Conservation (phyloP, 225 moss, liverwort and hornwort genomes). For the Climacium dendroides region DNA sequence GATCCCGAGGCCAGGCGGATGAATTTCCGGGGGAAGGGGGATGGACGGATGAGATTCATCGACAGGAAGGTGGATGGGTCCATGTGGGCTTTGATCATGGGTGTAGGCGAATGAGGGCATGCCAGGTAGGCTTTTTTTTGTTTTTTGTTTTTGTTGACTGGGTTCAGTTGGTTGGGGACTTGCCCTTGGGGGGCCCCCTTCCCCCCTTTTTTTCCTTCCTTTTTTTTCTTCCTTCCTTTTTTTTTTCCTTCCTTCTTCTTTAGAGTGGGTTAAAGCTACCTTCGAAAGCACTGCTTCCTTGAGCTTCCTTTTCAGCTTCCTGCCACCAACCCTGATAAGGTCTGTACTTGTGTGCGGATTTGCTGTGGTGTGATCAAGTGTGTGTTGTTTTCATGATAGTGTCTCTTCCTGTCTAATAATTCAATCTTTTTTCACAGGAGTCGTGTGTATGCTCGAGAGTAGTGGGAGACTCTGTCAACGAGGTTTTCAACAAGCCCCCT, state of each 20-base stretch:
- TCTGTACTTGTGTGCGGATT: slow-evolving; percentile 1
- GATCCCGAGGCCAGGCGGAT: neutral
- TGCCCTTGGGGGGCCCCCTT: no score
- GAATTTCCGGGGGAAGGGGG: neutral
- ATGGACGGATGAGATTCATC: neutral
- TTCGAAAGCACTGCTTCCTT: neutral
- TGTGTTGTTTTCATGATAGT: neutral
- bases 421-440: neutral
- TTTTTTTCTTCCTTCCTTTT: no score
- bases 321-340: slow-evolving; percentile 19
- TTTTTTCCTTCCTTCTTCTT: no score
- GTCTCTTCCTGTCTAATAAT: neutral
- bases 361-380: neutral
- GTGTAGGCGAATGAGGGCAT: neutral
- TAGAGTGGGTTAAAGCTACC: neutral
- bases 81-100: neutral
- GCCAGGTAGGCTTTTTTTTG: neutral
- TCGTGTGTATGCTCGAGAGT: neutral
- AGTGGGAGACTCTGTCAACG: neutral
- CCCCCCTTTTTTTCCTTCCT: no score
- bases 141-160: neutral
- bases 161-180: neutral
- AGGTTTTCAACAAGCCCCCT: neutral
- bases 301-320: neutral
- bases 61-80: neutral